Evolutionary conservation across 805 yeast species (phyloP), one percentile per base, ranked within the genome.

Genomic region (Torulaspora gathmanii): DNA sequence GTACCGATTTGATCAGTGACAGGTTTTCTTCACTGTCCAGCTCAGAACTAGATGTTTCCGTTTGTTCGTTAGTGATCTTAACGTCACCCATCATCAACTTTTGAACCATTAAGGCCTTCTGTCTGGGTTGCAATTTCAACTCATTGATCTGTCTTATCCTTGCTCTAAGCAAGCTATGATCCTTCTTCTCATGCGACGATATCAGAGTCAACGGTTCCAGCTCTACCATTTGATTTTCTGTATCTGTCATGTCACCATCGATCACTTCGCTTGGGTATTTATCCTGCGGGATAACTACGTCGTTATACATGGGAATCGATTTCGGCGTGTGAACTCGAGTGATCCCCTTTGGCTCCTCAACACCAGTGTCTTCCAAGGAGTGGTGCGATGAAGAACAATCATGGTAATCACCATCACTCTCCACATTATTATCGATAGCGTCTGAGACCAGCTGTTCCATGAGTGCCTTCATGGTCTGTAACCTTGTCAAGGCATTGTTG

Each of bases 41-140:
- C 4, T 40, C 65, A 3, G 51, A 47, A 13, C 46, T 45, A 6
- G 36, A 42, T 17, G 48, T 42, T 19, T 60, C 56, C 13, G 61
- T 42, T 38, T 50, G 45, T 54, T 62, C 50, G 51, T 7, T 35
- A 2, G 23, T 23, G 6, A 15, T 27, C 7, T 25, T 31, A 48
- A 78, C 79, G 36, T 84, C 78, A 6, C 83, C 79, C 77, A 83
- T 80, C 88, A 82, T 82, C 42, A 83, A 64, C 49, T 75, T 71
- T 35, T 84, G 85, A 13, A 81, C 78, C 46, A 82, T 49, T 23
- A 50, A 15, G 7, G 58, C 57, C 40, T 47, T 51, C 33, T 52
- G 49, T 28, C 42, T 42, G 9, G 52, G 47, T 15, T 40, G 51
- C 5, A 53, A 29, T 30, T 50, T 48, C 12, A 52, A 47, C 30